phyloP scores from a whole-genome alignment of 75 land plant genomes.

The Pinus albicaulis region DNA sequence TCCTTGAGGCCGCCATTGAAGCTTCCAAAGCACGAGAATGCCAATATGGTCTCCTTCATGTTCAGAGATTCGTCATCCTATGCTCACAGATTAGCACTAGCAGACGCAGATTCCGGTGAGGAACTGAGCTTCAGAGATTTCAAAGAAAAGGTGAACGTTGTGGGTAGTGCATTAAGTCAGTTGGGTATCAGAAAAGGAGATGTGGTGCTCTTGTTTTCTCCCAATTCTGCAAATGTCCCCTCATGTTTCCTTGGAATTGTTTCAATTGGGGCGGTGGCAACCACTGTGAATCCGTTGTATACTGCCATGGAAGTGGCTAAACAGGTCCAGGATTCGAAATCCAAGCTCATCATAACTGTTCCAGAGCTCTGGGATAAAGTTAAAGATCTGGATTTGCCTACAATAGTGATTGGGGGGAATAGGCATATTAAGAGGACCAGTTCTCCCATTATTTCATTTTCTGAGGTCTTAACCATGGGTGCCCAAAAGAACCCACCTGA shows the following conservation, averaged over 20 bases:
- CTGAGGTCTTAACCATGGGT: neutral
- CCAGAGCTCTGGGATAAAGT: slow-evolving; percentile 47
- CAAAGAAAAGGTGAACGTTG: slow-evolving; percentile 11
- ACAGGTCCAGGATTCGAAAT: slow-evolving; percentile 41
- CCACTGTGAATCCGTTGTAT: slow-evolving; percentile 62
- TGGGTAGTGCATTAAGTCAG: slow-evolving; percentile 17
- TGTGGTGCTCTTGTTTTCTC: slow-evolving; percentile 56
- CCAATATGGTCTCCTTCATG: slow-evolving; percentile 39
- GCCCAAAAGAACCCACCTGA: slow-evolving; percentile 8
- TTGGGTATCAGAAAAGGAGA: slow-evolving; percentile 53
- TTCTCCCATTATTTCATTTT: neutral
- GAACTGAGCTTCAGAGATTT: slow-evolving; percentile 39
- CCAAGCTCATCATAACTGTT: slow-evolving; percentile 56
- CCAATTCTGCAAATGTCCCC: slow-evolving; percentile 53
- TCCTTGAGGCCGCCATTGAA: slow-evolving; percentile 21
- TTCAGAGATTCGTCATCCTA: slow-evolving; percentile 29
- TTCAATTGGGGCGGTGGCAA: slow-evolving; percentile 56
- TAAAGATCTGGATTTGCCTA: slow-evolving; percentile 20
- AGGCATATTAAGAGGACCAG: neutral
- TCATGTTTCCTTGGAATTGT: slow-evolving; percentile 44
- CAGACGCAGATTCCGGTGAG: slow-evolving; percentile 46
- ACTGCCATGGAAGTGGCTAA: slow-evolving; percentile 50
- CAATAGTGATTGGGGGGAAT: slow-evolving; percentile 19
- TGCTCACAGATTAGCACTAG: slow-evolving; percentile 40
- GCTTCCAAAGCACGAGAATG: slow-evolving; percentile 20